Evolutionary conservation across 768 basidiomycete species (phyloP).

Genomic region (Lentinus tigrinus): DNA sequence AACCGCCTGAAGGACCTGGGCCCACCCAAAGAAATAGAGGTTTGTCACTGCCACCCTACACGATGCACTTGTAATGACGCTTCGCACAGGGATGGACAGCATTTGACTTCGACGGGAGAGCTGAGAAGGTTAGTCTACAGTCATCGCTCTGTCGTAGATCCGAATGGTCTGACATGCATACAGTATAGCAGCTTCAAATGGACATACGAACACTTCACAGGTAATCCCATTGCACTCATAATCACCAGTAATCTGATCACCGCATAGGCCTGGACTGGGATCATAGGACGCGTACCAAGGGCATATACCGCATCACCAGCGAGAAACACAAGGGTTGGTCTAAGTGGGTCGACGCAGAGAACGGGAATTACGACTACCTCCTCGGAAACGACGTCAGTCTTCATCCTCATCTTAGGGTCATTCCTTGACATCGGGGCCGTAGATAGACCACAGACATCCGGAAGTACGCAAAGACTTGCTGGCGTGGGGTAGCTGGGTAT

Average conservation of each 20-base stretch:
- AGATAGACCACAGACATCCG: slow-evolving; percentile 61
- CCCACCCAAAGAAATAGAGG: slow-evolving; percentile 64
- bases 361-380: slow-evolving; percentile 87
- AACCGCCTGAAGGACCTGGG: slow-evolving; percentile 66
- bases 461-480: slow-evolving; percentile 73
- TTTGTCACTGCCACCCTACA: slow-evolving; percentile 22
- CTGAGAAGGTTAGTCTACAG: slow-evolving; percentile 53
- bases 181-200: slow-evolving; percentile 74
- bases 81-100: slow-evolving; percentile 73
- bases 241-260: too few relatives aligned
- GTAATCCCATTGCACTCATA: slow-evolving; percentile 34
- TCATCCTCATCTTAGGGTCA: neutral
- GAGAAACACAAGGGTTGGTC: slow-evolving; percentile 80
- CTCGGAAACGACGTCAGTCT: slow-evolving; percentile 67
- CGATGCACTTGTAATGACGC: neutral
- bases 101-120: slow-evolving; percentile 80
- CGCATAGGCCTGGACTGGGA: slow-evolving; percentile 81
- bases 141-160: neutral
- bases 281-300: slow-evolving; percentile 56
- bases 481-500: slow-evolving; percentile 78
- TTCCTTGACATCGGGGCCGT: neutral
- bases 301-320: slow-evolving; percentile 72
- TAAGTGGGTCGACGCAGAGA: slow-evolving; percentile 70
- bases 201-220: slow-evolving; percentile 79
- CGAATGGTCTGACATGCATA: neutral